phyloP scores from a whole-genome alignment of 257 asterid species.

The Solanum bulbocastanum region DNA sequence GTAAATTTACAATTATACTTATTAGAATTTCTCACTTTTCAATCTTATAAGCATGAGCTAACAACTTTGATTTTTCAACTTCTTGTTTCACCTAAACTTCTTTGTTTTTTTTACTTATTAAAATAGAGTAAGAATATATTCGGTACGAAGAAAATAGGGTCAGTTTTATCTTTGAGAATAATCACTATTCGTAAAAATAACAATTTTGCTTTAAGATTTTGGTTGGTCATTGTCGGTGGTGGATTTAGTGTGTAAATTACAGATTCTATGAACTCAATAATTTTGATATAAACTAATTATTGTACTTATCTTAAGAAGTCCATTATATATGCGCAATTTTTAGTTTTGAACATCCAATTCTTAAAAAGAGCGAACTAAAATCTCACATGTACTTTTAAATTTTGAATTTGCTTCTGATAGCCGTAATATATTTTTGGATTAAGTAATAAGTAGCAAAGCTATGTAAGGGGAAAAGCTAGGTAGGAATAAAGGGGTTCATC shows the following conservation, averaged over 20 bases:
- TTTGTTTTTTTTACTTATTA: background rate
- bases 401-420: background rate
- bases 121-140: background rate
- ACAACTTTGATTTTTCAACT: background rate
- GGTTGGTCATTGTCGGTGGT: background rate
- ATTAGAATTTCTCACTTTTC: background rate
- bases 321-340: background rate
- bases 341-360: background rate
- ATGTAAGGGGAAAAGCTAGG: background rate
- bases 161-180: background rate
- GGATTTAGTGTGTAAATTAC: background rate
- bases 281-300: background rate
- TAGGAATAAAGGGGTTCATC: background rate
- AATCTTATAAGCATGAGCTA: background rate
- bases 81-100: background rate
- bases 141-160: background rate
- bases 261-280: background rate
- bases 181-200: background rate
- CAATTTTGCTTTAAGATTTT: background rate
- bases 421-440: background rate
- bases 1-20: background rate
- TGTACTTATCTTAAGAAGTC: background rate
- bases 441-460: background rate
- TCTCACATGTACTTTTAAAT: background rate
- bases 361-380: background rate